Conservation (phyloP, 2,329 filamentous ascomycete genomes). For the Aurifilum marmelostoma region DNA sequence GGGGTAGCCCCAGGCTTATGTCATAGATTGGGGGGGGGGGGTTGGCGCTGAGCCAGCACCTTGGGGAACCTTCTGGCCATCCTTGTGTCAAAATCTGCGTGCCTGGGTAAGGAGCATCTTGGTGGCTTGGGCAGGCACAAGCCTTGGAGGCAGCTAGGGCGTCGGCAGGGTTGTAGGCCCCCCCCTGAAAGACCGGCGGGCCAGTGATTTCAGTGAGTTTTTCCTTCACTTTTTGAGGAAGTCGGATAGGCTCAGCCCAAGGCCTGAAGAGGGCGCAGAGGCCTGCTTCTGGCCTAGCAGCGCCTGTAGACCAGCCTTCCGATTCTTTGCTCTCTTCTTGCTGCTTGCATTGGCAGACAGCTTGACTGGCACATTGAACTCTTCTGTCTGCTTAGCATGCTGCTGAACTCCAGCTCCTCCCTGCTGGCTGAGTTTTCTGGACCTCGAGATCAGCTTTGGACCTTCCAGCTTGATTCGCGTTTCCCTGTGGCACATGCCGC, state of each 20-base stretch:
- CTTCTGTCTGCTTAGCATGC: slow-evolving; percentile 16
- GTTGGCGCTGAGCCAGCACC: slow-evolving; percentile 22
- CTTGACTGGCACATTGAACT: slow-evolving; percentile 35
- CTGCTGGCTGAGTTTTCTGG: slow-evolving; percentile 29
- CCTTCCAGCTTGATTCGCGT: slow-evolving; percentile 47
- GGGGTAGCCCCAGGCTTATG: slow-evolving; percentile 41
- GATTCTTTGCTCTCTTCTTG: slow-evolving; percentile 67
- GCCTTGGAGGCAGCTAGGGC: background rate
- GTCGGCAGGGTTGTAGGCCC: background rate
- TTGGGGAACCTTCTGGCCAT: slow-evolving; percentile 34
- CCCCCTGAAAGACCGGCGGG: background rate
- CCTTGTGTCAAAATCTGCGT: background rate
- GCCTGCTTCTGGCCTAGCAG: slow-evolving; percentile 58
- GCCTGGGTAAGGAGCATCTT: background rate
- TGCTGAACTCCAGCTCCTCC: slow-evolving; percentile 24
- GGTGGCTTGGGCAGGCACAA: background rate
- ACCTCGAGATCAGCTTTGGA: slow-evolving; percentile 39
- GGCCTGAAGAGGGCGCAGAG: slow-evolving; percentile 41
- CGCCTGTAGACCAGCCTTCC: slow-evolving; percentile 69
- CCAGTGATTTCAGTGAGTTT: background rate
- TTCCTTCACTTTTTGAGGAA: slow-evolving; percentile 49
- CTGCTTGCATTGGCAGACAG: slow-evolving; percentile 58
- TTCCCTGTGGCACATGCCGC: slow-evolving; percentile 48
- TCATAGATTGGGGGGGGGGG: slow-evolving; percentile 33
- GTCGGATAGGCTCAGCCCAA: slow-evolving; percentile 57